Percentiles rank a stretch among this genome's conserved stretches.
Evolutionary conservation across 805 yeast species (phyloP).

Genomic region (Candida railenensis): DNA sequence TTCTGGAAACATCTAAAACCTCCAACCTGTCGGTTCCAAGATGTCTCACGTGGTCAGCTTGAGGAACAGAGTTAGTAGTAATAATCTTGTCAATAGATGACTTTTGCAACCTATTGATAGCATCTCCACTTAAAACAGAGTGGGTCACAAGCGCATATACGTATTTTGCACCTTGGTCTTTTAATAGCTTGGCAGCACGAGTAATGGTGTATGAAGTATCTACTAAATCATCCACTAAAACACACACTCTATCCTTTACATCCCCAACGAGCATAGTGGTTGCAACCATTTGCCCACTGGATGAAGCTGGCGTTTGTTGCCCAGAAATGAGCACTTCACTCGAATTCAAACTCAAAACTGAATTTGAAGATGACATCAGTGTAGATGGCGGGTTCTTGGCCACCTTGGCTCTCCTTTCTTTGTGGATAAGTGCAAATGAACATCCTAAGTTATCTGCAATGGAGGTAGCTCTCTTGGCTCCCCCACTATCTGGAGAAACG

Average conservation of each 20-base stretch:
- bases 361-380: constrained; percentile 13
- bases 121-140: constrained; percentile 91
- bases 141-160: constrained; percentile 91
- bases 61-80: constrained; percentile 92
- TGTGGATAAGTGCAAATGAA: constrained; percentile 92
- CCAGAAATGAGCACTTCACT: constrained; percentile 16
- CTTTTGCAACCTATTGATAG: constrained; percentile 64
- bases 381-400: constrained; percentile 32
- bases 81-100: constrained; percentile 80
- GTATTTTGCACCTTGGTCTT: constrained; percentile 87
- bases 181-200: constrained; percentile 86
- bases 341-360: constrained; percentile 19
- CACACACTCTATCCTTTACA: constrained; percentile 80
- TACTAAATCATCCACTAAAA: constrained; percentile 89
- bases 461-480: constrained; percentile 95
- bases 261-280: constrained; percentile 97
- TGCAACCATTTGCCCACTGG: constrained; percentile 46
- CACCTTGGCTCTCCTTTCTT: constrained; percentile 69
- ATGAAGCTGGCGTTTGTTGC: constrained; percentile 8
- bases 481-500: constrained; percentile 98
- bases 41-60: constrained; percentile 50
- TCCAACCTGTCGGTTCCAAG: constrained; percentile 62
- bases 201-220: constrained; percentile 93
- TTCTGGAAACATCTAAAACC: constrained; percentile 81
- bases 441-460: constrained; percentile 88